A percentile compares a stretch with the other conserved stretches of the same genome.
Conservation (phyloP, 257 asterid species). For the Leonotis leonurus region DNA sequence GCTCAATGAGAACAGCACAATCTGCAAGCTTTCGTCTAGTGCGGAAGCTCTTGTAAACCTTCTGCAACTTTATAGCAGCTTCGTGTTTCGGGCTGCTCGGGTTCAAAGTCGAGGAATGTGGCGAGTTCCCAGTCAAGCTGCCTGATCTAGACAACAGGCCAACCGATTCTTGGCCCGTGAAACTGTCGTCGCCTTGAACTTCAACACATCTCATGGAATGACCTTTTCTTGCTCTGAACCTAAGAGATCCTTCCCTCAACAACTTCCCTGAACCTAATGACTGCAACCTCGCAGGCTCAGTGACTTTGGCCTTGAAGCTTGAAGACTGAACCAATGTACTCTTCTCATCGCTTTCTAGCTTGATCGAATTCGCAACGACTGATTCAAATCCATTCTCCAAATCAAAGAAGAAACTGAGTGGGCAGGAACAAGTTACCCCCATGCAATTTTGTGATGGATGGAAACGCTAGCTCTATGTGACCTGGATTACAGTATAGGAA, state of each 20-base stretch:
- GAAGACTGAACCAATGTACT: constrained; percentile 24
- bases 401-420: constrained; percentile 44
- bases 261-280: constrained; percentile 33
- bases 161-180: constrained; percentile 10
- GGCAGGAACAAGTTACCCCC: constrained; percentile 71
- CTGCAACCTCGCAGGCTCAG: constrained; percentile 26
- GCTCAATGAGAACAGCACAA: constrained; percentile 88
- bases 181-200: constrained; percentile 18
- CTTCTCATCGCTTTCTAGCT: constrained; percentile 24
- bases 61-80: constrained; percentile 86
- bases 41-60: constrained; percentile 84
- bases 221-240: constrained; percentile 28
- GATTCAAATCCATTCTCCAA: constrained; percentile 48
- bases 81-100: constrained; percentile 56
- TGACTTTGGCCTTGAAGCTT: constrained; percentile 29
- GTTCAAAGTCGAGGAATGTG: constrained; percentile 27
- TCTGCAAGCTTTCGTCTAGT: constrained; percentile 90
- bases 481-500: constrained; percentile 32
- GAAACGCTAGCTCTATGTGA: constrained; percentile 22
- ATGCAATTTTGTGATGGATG: constrained; percentile 43
- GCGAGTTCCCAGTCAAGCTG: constrained; percentile 1
- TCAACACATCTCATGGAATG: constrained; percentile 19
- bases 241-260: constrained; percentile 28
- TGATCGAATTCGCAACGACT: constrained; percentile 35
- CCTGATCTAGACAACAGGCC: constrained; percentile 22